phyloP scores from a whole-genome alignment of 1,139 yeast species.

The Yamadazyma triangularis region DNA sequence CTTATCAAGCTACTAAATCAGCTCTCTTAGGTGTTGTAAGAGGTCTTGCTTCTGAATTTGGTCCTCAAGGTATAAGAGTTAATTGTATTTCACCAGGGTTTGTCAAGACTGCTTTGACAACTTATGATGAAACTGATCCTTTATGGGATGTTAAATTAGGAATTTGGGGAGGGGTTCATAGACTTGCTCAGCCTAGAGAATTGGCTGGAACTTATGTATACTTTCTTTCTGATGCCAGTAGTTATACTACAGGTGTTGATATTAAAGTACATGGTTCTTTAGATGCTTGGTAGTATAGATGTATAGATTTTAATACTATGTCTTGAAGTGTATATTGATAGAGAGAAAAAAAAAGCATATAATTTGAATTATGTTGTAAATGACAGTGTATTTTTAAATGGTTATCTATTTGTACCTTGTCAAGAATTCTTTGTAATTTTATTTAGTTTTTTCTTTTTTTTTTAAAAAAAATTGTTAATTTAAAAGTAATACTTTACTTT shows the following conservation, averaged over 20 bases:
- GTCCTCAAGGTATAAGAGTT: constrained; percentile 44
- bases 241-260: constrained; percentile 41
- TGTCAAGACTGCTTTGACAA: constrained; percentile 46
- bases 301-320: too few species aligned
- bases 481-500: too few species aligned
- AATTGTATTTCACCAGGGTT: constrained; percentile 55
- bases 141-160: constrained; percentile 29
- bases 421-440: too few species aligned
- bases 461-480: too few species aligned
- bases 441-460: too few species aligned
- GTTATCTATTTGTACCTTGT: too few species aligned
- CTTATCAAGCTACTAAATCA: constrained; percentile 52
- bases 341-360: too few species aligned
- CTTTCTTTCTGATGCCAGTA: constrained; percentile 33
- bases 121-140: constrained; percentile 29
- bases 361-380: too few species aligned
- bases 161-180: constrained; percentile 12
- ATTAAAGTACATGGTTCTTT: constrained; percentile 27
- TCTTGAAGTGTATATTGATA: too few species aligned
- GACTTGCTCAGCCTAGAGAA: constrained; percentile 34
- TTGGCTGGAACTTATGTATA: constrained; percentile 38
- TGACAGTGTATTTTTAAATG: too few species aligned
- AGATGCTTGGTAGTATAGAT: constrained; percentile 10
- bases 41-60: constrained; percentile 51
- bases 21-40: constrained; percentile 48